These are phyloP conservation scores for Puccinia novopanici DNA, from an alignment of 1,284 basidiomycete species.

Conservation along the genomic window DNA sequence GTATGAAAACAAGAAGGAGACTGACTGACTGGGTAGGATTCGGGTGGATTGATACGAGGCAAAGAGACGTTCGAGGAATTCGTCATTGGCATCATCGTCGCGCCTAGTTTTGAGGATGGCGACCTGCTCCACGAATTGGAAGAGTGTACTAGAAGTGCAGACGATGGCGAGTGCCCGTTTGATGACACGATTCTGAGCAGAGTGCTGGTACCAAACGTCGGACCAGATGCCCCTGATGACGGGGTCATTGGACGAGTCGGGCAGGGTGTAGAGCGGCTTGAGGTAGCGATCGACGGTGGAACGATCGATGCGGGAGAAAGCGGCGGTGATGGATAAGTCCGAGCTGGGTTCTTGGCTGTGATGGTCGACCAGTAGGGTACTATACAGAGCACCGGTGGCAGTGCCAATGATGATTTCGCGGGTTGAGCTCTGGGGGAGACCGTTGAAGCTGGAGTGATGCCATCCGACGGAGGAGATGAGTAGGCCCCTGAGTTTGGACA, in stretches of 20 bases:
- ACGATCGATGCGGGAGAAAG: constrained; percentile 64
- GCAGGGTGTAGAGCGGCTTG: constrained; percentile 51
- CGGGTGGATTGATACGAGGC: constrained; percentile 38
- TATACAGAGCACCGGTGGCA: constrained; percentile 77
- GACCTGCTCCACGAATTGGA: constrained; percentile 58
- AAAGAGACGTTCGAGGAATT: constrained; percentile 41
- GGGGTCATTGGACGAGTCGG: constrained; percentile 73
- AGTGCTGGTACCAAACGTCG: constrained; percentile 44
- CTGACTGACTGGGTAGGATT: constrained; percentile 33
- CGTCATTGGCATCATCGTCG: constrained; percentile 34
- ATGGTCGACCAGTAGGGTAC: constrained; percentile 75
- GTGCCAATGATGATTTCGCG: constrained; percentile 87
- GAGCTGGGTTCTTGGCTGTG: constrained; percentile 89
- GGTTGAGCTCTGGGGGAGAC: constrained; percentile 64
- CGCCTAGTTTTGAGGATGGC: constrained; percentile 36
- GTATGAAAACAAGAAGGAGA: neutral
- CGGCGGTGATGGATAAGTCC: constrained; percentile 62
- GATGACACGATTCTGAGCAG: constrained; percentile 51
- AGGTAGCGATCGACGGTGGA: constrained; percentile 50
- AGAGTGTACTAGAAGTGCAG: constrained; percentile 62
- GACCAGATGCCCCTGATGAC: constrained; percentile 65
- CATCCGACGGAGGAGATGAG: constrained; percentile 85
- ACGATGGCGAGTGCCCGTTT: constrained; percentile 62
- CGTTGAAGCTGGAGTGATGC: constrained; percentile 70
- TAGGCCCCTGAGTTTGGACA: constrained; percentile 80